Conservation (phyloP, 2,329 filamentous ascomycete genomes). For the Ramichloridium luteum region DNA sequence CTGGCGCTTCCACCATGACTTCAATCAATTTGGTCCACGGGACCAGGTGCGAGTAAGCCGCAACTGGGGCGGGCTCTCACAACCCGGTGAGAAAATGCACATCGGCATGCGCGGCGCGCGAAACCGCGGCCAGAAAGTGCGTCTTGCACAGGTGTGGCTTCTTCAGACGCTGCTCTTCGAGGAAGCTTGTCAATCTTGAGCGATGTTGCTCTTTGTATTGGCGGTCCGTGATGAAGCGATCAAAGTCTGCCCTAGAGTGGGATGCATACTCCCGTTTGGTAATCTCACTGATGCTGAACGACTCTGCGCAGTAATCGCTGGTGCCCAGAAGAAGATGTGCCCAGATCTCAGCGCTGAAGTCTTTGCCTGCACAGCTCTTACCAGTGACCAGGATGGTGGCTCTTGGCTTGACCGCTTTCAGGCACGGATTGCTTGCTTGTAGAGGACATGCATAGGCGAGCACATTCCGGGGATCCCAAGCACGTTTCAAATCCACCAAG, state of each 20-base stretch:
- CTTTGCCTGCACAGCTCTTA: constrained; percentile 45
- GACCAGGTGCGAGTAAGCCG: constrained; percentile 42
- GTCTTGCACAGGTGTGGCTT: constrained; percentile 38
- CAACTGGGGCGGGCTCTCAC: constrained; percentile 48
- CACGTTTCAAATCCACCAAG: constrained; percentile 43
- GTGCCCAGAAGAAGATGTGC: constrained; percentile 18
- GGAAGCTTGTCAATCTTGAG: constrained; percentile 40
- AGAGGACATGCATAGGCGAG: constrained; percentile 40
- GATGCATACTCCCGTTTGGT: constrained; percentile 47
- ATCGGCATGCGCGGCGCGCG: constrained; percentile 32
- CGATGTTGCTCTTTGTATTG: constrained; percentile 52
- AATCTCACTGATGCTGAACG: constrained; percentile 43
- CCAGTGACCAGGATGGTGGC: constrained; percentile 48
- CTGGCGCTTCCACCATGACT: constrained; percentile 35
- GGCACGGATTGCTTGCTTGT: too few species aligned
- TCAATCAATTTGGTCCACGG: constrained; percentile 43
- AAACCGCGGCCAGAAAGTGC: constrained; percentile 39
- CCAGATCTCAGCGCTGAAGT: constrained; percentile 47
- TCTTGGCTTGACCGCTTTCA: too few species aligned
- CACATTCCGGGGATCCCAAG: constrained; percentile 33
- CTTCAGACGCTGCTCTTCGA: constrained; percentile 31
- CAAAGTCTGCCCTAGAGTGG: constrained; percentile 36
- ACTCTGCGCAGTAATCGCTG: constrained; percentile 30
- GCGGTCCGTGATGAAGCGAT: constrained; percentile 41
- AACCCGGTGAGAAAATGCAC: constrained; percentile 52